Evolutionary conservation across 1,284 basidiomycete genomes (phyloP).

Genomic region (Cerrena zonata): DNA sequence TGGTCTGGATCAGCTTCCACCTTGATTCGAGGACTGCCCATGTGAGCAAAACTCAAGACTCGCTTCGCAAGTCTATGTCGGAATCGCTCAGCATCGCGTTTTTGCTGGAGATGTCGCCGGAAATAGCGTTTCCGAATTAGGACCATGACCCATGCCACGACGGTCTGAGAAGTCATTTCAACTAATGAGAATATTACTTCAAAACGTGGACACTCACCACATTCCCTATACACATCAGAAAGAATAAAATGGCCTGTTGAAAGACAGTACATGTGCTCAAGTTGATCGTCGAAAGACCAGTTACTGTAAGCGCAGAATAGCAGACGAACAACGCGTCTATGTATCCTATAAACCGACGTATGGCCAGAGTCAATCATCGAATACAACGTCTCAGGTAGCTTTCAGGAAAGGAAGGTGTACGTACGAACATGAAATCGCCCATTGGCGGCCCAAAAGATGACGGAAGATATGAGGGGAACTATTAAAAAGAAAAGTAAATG

Average conservation of each 20-base stretch:
- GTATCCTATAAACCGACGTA: conserved; percentile 31
- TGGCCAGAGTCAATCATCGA: too few relatives aligned
- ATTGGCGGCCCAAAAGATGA: conserved; percentile 53
- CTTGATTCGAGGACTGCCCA: not conserved
- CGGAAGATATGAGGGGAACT: conserved; percentile 50
- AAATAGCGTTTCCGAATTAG: conserved; percentile 47
- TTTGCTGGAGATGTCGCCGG: conserved; percentile 27
- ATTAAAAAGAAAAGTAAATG: conserved; percentile 54
- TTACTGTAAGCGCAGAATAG: conserved; percentile 61
- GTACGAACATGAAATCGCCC: conserved; percentile 38
- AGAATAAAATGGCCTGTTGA: conserved; percentile 54
- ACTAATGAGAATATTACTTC: not conserved
- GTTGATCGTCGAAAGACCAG: conserved; percentile 47
- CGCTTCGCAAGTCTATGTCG: not conserved
- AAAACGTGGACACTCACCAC: conserved; percentile 31
- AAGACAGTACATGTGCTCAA: conserved; percentile 49
- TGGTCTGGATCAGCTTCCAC: not conserved
- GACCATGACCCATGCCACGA: conserved; percentile 53
- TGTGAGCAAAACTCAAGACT: not conserved
- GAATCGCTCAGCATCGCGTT: not conserved
- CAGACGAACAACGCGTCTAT: conserved; percentile 60
- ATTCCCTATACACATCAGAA: conserved; percentile 40
- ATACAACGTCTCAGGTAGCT: not conserved
- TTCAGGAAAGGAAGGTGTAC: conserved; percentile 4
- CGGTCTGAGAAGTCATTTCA: conserved; percentile 25